Evolutionary conservation across 2,329 filamentous ascomycete species (phyloP).

Genomic region (Coniochaeta hoffmannii): DNA sequence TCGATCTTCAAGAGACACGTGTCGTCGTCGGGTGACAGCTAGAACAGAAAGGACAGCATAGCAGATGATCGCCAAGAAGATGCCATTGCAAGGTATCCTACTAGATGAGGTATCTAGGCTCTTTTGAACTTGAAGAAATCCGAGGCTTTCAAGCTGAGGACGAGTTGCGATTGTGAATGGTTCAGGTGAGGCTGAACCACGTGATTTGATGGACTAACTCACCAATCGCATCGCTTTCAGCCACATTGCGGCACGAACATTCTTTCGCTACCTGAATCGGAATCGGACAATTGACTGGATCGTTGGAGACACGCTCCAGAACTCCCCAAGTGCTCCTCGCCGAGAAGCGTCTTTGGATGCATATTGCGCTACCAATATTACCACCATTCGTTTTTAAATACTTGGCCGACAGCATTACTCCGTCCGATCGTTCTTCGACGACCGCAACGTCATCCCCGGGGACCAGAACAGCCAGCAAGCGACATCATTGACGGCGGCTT

Average conservation of each 20-base stretch:
- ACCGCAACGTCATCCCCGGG: neutral
- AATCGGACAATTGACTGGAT: neutral
- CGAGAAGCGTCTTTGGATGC: neutral
- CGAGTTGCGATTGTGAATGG: no score
- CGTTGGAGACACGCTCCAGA: neutral
- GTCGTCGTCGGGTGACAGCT: no score
- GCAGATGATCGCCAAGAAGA: no score
- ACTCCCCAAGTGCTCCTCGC: neutral
- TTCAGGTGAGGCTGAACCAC: neutral
- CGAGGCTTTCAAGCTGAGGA: no score
- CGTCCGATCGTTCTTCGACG: neutral
- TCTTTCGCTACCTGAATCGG: neutral
- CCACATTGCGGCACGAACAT: neutral
- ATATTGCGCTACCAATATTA: neutral
- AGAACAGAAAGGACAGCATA: no score
- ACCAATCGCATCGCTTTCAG: neutral
- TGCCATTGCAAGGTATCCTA: no score
- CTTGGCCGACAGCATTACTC: neutral
- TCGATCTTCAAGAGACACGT: no score
- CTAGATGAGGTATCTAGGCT: no score
- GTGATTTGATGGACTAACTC: neutral
- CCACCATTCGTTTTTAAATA: neutral
- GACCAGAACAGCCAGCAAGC: neutral
- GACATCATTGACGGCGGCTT: neutral
- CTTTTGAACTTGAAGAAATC: no score